Conservation (phyloP, 2,329 filamentous ascomycete genomes). For the Verticillium isaacii region DNA sequence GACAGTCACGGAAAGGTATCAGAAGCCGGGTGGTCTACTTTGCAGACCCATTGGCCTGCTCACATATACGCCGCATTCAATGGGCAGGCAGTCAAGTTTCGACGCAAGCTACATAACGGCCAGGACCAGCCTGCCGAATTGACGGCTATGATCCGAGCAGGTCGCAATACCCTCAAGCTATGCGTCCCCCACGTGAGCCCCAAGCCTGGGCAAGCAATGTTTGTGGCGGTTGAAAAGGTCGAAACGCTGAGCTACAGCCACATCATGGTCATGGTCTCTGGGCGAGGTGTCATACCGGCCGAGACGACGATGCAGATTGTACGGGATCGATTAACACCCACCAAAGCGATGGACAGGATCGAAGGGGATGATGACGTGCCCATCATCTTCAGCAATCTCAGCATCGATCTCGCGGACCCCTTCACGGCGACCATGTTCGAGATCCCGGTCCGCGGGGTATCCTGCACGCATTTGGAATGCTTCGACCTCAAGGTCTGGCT, state of each 20-base stretch:
- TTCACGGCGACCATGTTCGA: conserved; percentile 62
- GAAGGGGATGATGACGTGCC: conserved; percentile 59
- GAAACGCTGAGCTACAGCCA: conserved; percentile 45
- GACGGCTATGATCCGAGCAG: conserved; percentile 52
- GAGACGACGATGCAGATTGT: conserved; percentile 54
- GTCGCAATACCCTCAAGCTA: conserved; percentile 59
- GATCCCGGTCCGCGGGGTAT: conserved; percentile 64
- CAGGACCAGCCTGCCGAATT: conserved; percentile 75
- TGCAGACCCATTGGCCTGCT: conserved; percentile 67
- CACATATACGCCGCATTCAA: conserved; percentile 69
- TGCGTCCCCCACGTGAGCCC: conserved; percentile 25
- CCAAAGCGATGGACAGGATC: conserved; percentile 16
- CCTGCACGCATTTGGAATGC: conserved; percentile 77
- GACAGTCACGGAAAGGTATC: conserved; percentile 18
- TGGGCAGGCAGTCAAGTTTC: conserved; percentile 45
- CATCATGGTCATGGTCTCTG: conserved; percentile 34
- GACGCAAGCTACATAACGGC: conserved; percentile 67
- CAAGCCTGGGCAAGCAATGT: conserved; percentile 36
- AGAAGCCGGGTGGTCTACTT: conserved; percentile 55
- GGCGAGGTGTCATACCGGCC: conserved; percentile 31
- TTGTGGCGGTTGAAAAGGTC: conserved; percentile 67
- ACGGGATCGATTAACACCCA: conserved; percentile 34
- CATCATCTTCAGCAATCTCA: conserved; percentile 52
- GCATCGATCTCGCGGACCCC: conserved; percentile 62
- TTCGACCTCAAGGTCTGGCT: conserved; percentile 88